Percentiles rank a stretch among this genome's conserved stretches.
phyloP scores from a whole-genome alignment of 345 rosid species.

The Camelina sativa region DNA sequence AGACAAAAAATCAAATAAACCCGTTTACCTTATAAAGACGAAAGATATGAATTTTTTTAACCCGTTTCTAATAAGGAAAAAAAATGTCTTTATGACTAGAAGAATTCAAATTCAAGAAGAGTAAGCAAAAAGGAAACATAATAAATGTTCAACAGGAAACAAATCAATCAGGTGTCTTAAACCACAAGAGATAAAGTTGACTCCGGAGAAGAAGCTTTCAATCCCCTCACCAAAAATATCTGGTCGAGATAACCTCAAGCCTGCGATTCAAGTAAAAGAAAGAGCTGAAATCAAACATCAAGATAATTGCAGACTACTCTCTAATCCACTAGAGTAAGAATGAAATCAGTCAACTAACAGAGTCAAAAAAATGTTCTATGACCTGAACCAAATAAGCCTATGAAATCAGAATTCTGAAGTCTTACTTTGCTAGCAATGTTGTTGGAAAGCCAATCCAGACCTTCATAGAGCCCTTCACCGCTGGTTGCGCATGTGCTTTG shows the following conservation, averaged over 20 bases:
- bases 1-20: not conserved
- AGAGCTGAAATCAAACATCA: conserved; percentile 11
- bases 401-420: conserved; percentile 8
- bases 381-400: conserved; percentile 14
- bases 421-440: conserved; percentile 49
- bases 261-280: conserved; percentile 26
- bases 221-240: conserved; percentile 4
- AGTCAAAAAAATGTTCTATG: not conserved
- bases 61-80: no score
- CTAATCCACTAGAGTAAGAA: no score
- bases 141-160: conserved; percentile 16
- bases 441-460: conserved; percentile 49
- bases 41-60: not conserved
- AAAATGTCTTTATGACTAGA: not conserved
- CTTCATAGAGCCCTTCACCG: conserved; percentile 47
- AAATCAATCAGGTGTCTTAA: conserved; percentile 14
- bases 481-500: conserved; percentile 46
- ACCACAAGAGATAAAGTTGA: conserved; percentile 21
- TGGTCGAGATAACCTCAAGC: conserved; percentile 31
- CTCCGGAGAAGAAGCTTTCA: conserved; percentile 14
- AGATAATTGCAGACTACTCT: not conserved
- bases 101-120: conserved; percentile 1
- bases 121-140: not conserved
- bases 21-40: not conserved
- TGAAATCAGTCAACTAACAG: not conserved